phyloP scores from a whole-genome alignment of 1,284 basidiomycete species.

The Entoloma clypeatum region DNA sequence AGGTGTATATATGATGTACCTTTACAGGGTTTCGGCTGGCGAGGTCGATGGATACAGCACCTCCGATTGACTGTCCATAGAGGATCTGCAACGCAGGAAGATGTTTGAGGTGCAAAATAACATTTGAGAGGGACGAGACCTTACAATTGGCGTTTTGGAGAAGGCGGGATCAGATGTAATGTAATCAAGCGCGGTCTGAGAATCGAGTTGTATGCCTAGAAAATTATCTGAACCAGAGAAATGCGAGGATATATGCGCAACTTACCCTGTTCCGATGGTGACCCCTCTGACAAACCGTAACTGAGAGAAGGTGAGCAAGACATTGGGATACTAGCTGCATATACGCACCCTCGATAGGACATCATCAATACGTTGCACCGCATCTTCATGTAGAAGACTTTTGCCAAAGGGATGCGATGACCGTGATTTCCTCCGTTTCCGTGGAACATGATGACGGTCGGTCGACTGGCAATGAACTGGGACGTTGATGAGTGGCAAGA shows the following conservation, averaged over 20 bases:
- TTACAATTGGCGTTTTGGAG: constrained; percentile 63
- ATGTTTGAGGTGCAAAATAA: constrained; percentile 15
- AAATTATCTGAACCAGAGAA: not conserved
- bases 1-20: constrained; percentile 35
- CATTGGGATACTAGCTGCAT: constrained; percentile 1
- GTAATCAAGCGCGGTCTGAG: constrained; percentile 79
- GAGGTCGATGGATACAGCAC: constrained; percentile 91
- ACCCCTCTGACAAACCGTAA: constrained; percentile 81
- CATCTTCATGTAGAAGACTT: constrained; percentile 80
- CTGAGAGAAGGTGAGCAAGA: constrained; percentile 31
- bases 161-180: constrained; percentile 68
- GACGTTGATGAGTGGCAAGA: constrained; percentile 1
- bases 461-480: constrained; percentile 68
- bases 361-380: constrained; percentile 88
- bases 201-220: constrained; percentile 74
- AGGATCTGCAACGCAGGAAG: constrained; percentile 52
- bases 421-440: constrained; percentile 84
- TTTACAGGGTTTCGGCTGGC: constrained; percentile 74
- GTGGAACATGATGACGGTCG: constrained; percentile 88
- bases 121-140: constrained; percentile 18
- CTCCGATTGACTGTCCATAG: constrained; percentile 95
- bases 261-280: constrained; percentile 77
- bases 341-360: constrained; percentile 75
- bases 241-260: not conserved
- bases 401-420: constrained; percentile 88